Base-by-base conservation (phyloP, 192 early-diverging fungal genomes). In the Backusella morwellensis region DNA sequence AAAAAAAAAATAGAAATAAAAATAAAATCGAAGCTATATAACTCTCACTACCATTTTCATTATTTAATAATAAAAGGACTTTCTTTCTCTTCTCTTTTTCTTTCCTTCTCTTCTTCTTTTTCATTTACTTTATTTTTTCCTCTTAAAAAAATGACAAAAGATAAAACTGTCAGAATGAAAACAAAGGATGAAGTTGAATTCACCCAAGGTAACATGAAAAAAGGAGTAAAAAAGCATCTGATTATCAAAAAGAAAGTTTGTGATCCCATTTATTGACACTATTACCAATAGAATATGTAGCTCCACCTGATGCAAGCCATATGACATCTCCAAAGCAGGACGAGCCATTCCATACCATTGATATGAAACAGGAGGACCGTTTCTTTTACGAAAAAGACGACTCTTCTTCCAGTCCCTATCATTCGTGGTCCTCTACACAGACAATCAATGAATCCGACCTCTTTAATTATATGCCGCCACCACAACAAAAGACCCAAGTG, bases 91-190 rank as follows among this genome's bases (percentile, higher is more conserved):
- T 54, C 52, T 54, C n/a, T 54, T 54, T 54, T 17, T 54, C 5
- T 54, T 17, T 54, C n/a, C 6, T 54, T 54, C 52, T 54, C 52
- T 54, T 17, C 15, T 54, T 54, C n/a, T 54, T 8, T 54, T 21
- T 54, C 52, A 6, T 21, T 54, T 7, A 21, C n/a, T n/a, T n/a
- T 4, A 50, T 50, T 50, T 54, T 54, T 8, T 42, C 9, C 47
- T 32, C 35, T 35, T 35, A 29, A 35, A 34, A 41, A 41, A 36
- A 69, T 69, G 68, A 23, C 68, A 69, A 76, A 76, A 69, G 68
- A 66, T 42, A 75, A 76, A 68, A 50, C 67, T 50, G 75, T 70
- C 12, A 76, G 75, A 50, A 36, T 76, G 35, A 66, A 50, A 52
- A 35, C 29, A 26, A 67, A 76, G 7, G 75, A 76, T 9, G 23